These are phyloP conservation scores for Aspergillus sparsus DNA, from an alignment of 495 filamentous ascomycete genomes.

Conservation along the genomic window DNA sequence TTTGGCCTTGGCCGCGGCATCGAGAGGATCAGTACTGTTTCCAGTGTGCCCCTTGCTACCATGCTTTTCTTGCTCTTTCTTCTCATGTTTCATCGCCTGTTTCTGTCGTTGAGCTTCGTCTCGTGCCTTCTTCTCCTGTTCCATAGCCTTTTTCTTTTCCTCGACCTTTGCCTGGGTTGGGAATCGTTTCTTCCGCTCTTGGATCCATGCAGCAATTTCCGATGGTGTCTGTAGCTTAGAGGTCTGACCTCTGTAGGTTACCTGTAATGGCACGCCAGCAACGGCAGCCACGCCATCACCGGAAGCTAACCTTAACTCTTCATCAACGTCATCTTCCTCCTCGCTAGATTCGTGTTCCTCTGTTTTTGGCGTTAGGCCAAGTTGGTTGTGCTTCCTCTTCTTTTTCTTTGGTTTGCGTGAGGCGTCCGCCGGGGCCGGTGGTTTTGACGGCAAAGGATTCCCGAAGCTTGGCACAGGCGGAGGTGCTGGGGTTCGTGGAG, in stretches of 20 bases:
- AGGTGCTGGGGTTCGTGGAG: constrained; percentile 48
- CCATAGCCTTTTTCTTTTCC: constrained; percentile 48
- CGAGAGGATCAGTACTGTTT: constrained; percentile 30
- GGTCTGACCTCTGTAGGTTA: constrained; percentile 46
- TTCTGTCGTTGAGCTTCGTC: constrained; percentile 35
- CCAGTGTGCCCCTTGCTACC: constrained; percentile 32
- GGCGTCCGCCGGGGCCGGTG: constrained; percentile 48
- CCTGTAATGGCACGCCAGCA: constrained; percentile 39
- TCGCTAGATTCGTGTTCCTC: constrained; percentile 69
- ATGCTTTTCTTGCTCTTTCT: constrained; percentile 29
- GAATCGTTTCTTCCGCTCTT: constrained; percentile 73
- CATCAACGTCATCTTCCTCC: constrained; percentile 72
- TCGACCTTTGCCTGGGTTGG: constrained; percentile 68
- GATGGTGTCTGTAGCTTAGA: constrained; percentile 52
- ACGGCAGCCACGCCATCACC: constrained; percentile 27
- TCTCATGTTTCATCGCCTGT: constrained; percentile 33
- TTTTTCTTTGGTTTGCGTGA: constrained; percentile 65
- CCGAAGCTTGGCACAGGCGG: constrained; percentile 65
- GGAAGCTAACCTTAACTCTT: constrained; percentile 56
- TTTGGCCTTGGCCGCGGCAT: constrained; percentile 46
- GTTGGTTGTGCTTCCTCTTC: constrained; percentile 73
- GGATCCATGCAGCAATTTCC: constrained; percentile 80
- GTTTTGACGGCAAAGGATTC: constrained; percentile 60
- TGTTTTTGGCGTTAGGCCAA: constrained; percentile 76
- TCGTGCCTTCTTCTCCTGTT: constrained; percentile 44